Conservation (phyloP, 345 rosid genomes). For the Linum lewisii region DNA sequence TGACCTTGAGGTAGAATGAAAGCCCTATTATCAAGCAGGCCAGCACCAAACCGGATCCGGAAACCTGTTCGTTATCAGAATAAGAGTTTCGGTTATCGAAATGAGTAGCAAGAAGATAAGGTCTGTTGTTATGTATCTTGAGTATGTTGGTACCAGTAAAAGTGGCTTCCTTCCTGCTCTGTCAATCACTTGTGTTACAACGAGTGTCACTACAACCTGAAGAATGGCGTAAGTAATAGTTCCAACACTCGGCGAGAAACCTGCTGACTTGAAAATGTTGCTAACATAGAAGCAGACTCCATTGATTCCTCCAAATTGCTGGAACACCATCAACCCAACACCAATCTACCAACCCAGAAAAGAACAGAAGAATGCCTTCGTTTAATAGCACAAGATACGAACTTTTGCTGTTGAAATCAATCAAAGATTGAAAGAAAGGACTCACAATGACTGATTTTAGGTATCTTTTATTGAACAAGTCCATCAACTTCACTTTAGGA, state of each 20-base stretch:
- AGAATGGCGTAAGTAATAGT: constrained; percentile 72
- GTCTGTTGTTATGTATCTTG: not conserved
- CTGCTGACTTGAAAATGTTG: constrained; percentile 76
- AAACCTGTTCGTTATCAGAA: constrained; percentile 32
- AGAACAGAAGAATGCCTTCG: not conserved
- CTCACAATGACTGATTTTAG: constrained; percentile 60
- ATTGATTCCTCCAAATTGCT: constrained; percentile 92
- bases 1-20: constrained; percentile 13
- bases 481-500: constrained; percentile 62
- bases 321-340: constrained; percentile 80
- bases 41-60: constrained; percentile 65
- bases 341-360: constrained; percentile 51
- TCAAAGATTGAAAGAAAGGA: not conserved
- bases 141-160: constrained; percentile 35
- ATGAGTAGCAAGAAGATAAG: constrained; percentile 3
- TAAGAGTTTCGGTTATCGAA: constrained; percentile 7
- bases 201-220: constrained; percentile 43
- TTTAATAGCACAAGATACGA: not conserved
- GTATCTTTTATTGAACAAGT: constrained; percentile 69
- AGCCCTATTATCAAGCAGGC: constrained; percentile 43
- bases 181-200: not conserved
- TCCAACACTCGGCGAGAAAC: constrained; percentile 64
- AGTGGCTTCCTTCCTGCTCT: constrained; percentile 27
- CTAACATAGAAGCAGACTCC: constrained; percentile 73
- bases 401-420: not conserved